phyloP scores from a whole-genome alignment of 1,139 yeast genomes.

The Scheffersomyces segobiensis region DNA sequence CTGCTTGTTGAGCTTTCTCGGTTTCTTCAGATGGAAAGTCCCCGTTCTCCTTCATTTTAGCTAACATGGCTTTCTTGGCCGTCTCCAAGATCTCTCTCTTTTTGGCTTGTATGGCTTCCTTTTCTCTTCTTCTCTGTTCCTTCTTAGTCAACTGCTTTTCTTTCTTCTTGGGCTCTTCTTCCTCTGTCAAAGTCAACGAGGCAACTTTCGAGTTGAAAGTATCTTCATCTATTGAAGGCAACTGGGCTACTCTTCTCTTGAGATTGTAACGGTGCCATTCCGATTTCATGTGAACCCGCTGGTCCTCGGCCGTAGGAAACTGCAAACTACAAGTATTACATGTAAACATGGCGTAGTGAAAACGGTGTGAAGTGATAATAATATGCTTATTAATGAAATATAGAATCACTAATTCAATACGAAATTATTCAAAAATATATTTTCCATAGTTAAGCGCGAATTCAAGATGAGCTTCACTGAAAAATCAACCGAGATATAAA shows the following conservation, averaged over 20 bases:
- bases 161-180: constrained; percentile 17
- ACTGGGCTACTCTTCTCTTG: constrained; percentile 59
- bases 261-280: constrained; percentile 77
- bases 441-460: not conserved
- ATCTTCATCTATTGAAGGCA: constrained; percentile 56
- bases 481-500: not conserved
- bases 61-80: constrained; percentile 58
- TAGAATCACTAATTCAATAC: not conserved
- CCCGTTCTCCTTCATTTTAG: constrained; percentile 26
- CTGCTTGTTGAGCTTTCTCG: constrained; percentile 11
- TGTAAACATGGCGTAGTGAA: constrained; percentile 24
- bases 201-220: constrained; percentile 50
- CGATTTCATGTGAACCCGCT: constrained; percentile 53
- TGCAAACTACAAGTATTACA: constrained; percentile 48
- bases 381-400: not conserved
- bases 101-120: constrained; percentile 62
- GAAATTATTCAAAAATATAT: not conserved
- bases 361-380: constrained; percentile 1
- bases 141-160: constrained; percentile 52
- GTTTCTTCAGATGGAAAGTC: constrained; percentile 12
- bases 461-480: not conserved
- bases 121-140: constrained; percentile 63
- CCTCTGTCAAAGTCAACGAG: constrained; percentile 21
- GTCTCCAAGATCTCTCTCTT: constrained; percentile 60
- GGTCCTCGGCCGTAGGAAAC: constrained; percentile 42